Evolutionary conservation across 257 asterid genomes (phyloP).

Genomic region (Gynochthodes officinalis): DNA sequence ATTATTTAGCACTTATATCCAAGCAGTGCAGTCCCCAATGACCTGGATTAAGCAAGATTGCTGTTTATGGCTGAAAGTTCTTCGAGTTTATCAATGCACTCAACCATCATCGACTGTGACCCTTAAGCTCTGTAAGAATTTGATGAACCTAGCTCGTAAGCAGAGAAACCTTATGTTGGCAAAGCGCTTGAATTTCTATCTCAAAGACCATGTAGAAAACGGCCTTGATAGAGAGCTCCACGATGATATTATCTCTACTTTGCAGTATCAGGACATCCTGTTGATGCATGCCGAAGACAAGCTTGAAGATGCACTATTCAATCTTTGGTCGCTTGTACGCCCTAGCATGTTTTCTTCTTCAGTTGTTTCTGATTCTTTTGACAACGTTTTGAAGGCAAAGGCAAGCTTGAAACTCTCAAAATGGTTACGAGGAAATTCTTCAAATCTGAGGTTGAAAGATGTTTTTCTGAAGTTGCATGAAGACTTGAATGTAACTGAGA

Average conservation of each 20-base stretch:
- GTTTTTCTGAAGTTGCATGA: constrained; percentile 52
- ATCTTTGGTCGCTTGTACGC: constrained; percentile 73
- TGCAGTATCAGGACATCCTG: constrained; percentile 69
- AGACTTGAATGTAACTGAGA: constrained; percentile 47
- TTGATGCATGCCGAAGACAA: constrained; percentile 74
- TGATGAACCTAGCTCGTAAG: constrained; percentile 77
- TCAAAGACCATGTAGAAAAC: constrained; percentile 47
- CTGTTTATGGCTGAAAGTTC: constrained; percentile 86
- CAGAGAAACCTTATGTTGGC: constrained; percentile 77
- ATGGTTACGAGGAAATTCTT: constrained; percentile 57
- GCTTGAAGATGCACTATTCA: constrained; percentile 61
- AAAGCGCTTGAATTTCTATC: constrained; percentile 65
- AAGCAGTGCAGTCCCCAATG: constrained; percentile 63
- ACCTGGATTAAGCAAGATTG: constrained; percentile 73
- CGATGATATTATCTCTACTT: constrained; percentile 50
- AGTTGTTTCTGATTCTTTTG: constrained; percentile 42
- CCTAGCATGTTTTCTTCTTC: constrained; percentile 58
- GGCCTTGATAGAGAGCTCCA: constrained; percentile 51
- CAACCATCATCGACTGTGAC: constrained; percentile 61
- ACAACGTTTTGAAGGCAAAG: constrained; percentile 70
- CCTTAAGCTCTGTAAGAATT: constrained; percentile 74
- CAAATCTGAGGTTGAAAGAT: constrained; percentile 44
- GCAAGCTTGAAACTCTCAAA: constrained; percentile 92
- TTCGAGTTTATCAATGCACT: constrained; percentile 70
- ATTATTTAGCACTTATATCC: constrained; percentile 62